phyloP scores from a whole-genome alignment of 73 alveolate species.

The Paramecium primaurelia region DNA sequence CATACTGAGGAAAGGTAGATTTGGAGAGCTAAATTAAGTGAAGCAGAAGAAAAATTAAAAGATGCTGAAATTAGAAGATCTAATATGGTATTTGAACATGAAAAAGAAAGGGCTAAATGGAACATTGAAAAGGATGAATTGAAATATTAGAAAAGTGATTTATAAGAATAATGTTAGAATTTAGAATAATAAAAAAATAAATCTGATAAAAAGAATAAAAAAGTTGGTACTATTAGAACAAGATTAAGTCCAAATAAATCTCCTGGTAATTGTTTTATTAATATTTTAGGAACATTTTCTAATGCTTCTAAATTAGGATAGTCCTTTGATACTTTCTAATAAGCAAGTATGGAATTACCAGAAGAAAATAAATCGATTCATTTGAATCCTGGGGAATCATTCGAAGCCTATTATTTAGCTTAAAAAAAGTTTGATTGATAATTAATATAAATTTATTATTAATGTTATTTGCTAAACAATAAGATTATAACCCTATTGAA shows the following conservation, averaged over 20 bases:
- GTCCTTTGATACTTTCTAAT: slow-evolving; percentile 24
- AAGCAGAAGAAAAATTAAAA: slow-evolving; percentile 69
- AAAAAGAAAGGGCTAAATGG: slow-evolving; percentile 96
- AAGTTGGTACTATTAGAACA: slow-evolving; percentile 37
- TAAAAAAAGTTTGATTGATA: slow-evolving; percentile 1
- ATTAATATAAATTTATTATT: not conserved
- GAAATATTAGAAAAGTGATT: slow-evolving; percentile 74
- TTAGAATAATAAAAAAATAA: slow-evolving; percentile 81
- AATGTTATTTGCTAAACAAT: slow-evolving; percentile 14
- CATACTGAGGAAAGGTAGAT: slow-evolving; percentile 85
- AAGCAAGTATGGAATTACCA: slow-evolving; percentile 4
- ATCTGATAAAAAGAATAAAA: slow-evolving; percentile 65
- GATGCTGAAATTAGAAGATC: slow-evolving; percentile 82
- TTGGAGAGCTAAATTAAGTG: slow-evolving; percentile 44
- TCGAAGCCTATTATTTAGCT: slow-evolving; percentile 42
- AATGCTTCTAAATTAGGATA: slow-evolving; percentile 29
- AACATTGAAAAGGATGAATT: slow-evolving; percentile 85
- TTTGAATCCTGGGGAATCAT: slow-evolving; percentile 45
- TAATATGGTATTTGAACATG: slow-evolving; percentile 79
- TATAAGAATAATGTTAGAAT: slow-evolving; percentile 68
- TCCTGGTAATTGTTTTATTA: not conserved
- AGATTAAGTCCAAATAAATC: slow-evolving; percentile 44
- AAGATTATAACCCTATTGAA: slow-evolving; percentile 18
- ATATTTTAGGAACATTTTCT: not conserved
- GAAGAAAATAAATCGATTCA: slow-evolving; percentile 41